Base-by-base conservation (phyloP, 331 rosid species). In the Acacia pycnantha region DNA sequence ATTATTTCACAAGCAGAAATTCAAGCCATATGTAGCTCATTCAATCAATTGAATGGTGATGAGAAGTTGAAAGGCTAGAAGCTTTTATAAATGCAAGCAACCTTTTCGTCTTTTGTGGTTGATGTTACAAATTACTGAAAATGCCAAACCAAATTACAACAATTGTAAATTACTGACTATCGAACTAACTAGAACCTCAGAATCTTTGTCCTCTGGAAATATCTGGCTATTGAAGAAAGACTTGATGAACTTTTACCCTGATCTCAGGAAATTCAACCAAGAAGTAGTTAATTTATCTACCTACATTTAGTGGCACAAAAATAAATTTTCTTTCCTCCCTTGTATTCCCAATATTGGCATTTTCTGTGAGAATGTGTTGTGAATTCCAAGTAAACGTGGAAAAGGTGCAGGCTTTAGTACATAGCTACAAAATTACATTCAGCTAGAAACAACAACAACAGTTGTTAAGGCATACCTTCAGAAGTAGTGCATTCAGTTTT, bases 401-500 rank as follows among this genome's bases (percentile, higher is more conserved):
- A n/a, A 21, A 69, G 40, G 21, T 19, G 50, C 18, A 48, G 21
- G 22, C 48, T 16, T 66, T 19, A 65, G n/a, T n/a, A 22, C 48
- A 43, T 43, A 22, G 56, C 56, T 70, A n/a, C 12, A 43, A 13
- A n/a, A 22, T 47, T 18, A 33, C 5, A 21, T 50, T 14, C 33
- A 29, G 4, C 68, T 26, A 68, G 33, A 22, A 59, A 59, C 8
- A 22, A 24, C 66, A 59, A 18, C 27, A 77, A 64, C 18, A 44
- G 56, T 22, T 24, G 37, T 6, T 70, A 43, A 46, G 56, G 19
- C 59, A 27, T 83, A 90, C 98, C 98, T 89, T 88, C 41, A 95
- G 78, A 77, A 89, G 86, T 4, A 93, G 77, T 0, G 93, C 90
- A 81, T 89, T 87, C 77, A 87, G 81, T 72, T 86, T 87, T 15